Conservation (phyloP, 2,329 filamentous ascomycete genomes). For the Apiospora arundinis region DNA sequence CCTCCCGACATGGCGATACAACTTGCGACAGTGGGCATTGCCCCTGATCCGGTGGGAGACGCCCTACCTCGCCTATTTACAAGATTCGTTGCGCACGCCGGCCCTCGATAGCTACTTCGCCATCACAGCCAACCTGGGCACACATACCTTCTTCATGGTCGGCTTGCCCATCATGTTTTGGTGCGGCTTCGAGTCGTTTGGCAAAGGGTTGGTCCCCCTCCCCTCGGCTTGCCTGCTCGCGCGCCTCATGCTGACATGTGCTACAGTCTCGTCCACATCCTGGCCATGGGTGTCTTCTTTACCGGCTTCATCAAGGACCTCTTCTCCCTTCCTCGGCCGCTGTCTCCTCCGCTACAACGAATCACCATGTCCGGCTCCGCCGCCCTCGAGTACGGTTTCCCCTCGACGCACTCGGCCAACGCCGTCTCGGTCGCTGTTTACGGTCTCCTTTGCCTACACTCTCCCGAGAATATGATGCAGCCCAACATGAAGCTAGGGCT, state of each 20-base stretch:
- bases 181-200: slow-evolving; percentile 86
- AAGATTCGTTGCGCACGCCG: slow-evolving; percentile 79
- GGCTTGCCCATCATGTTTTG: slow-evolving; percentile 94
- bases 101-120: slow-evolving; percentile 96
- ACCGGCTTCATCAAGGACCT: slow-evolving; percentile 96
- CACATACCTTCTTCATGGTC: slow-evolving; percentile 99
- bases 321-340: slow-evolving; percentile 86
- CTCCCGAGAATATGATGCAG: slow-evolving; percentile 66
- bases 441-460: slow-evolving; percentile 72
- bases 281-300: slow-evolving; percentile 81
- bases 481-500: slow-evolving; percentile 65
- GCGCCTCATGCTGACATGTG: neutral
- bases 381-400: slow-evolving; percentile 95
- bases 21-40: slow-evolving; percentile 78
- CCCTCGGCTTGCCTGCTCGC: slow-evolving; percentile 7
- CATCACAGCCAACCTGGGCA: slow-evolving; percentile 93
- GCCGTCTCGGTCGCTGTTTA: slow-evolving; percentile 94
- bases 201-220: slow-evolving; percentile 74
- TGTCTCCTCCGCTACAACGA: slow-evolving; percentile 89
- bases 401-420: slow-evolving; percentile 96
- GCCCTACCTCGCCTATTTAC: slow-evolving; percentile 87
- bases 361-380: slow-evolving; percentile 98
- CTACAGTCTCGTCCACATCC: slow-evolving; percentile 71
- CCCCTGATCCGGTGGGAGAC: slow-evolving; percentile 95
- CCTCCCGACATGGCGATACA: slow-evolving; percentile 89